Percentiles rank a stretch among this genome's conserved stretches.
These are phyloP conservation scores for Geosiphon pyriformis DNA, from an alignment of 192 early-diverging fungal genomes.

Conservation along the genomic window DNA sequence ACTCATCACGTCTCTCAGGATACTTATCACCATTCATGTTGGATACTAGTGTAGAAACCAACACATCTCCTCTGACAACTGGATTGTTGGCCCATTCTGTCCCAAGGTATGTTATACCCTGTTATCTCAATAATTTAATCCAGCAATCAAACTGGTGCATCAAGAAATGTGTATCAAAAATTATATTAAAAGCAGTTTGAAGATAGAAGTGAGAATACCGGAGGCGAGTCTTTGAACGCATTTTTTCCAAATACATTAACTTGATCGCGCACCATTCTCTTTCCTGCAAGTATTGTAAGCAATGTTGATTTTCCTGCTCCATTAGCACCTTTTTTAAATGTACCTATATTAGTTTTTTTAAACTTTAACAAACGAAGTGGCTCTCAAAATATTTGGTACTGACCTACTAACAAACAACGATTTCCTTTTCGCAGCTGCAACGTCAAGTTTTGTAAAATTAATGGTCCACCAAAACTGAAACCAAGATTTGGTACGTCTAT, in stretches of 20 bases:
- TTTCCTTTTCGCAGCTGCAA: slow-evolving; percentile 49
- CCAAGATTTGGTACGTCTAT: slow-evolving; percentile 48
- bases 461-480: slow-evolving; percentile 54
- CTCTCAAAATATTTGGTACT: slow-evolving; percentile 28
- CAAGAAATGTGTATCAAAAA: slow-evolving; percentile 2
- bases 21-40: slow-evolving; percentile 57
- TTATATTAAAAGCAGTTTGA: neutral
- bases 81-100: slow-evolving; percentile 80
- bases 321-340: slow-evolving; percentile 16
- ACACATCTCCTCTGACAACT: slow-evolving; percentile 60
- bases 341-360: neutral
- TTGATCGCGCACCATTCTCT: slow-evolving; percentile 51
- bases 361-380: neutral
- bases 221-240: slow-evolving; percentile 58
- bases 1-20: slow-evolving; percentile 49
- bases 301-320: slow-evolving; percentile 61
- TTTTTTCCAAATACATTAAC: slow-evolving; percentile 57
- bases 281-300: slow-evolving; percentile 65
- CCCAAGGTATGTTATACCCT: slow-evolving; percentile 69
- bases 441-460: slow-evolving; percentile 50
- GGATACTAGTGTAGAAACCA: slow-evolving; percentile 59
- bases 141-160: neutral
- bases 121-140: neutral
- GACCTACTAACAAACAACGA: slow-evolving; percentile 67
- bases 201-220: slow-evolving; percentile 29